Evolutionary conservation across 2,329 filamentous ascomycete genomes (phyloP), one percentile per base, ranked within the genome.

Genomic region (Trichoderma sp.): DNA sequence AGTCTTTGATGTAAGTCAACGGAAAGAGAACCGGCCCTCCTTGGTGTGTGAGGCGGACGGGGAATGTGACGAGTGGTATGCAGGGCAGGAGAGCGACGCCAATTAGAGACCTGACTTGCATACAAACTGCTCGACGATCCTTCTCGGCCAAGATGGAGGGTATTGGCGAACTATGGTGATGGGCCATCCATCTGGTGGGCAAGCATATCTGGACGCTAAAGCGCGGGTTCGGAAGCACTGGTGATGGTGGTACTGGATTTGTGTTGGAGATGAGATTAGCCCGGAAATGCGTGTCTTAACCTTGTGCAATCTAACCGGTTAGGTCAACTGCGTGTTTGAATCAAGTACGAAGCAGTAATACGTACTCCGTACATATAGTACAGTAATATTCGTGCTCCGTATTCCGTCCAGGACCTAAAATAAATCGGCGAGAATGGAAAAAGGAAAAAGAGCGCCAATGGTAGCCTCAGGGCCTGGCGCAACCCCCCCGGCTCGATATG

Each of bases 61-160:
- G 12, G 27, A 54, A 60, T 17, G 15, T 61, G 64, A 67, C 64
- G n/a, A 61, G 56, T 67, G 35, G 56, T 35, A 67, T 61, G 64
- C 64, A 67, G 64, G 53, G 56, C 56, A 67, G 60, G 50, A 57
- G 13, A 17, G 27, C 53, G 7, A 52, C 45, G 5, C 56, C 64
- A 61, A 61, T 34, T 48, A 67, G 56, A 19, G n/a, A 1, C 34
- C 48, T 54, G 53, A 48, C 64, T 67, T 67, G 56, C 64, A 61
- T 67, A 48, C 48, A 45, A 56, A 54, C 56, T 54, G 45, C n/a
- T 42, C 6, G 29, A 22, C 54, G 56, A 60, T 42, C 56, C 64
- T n/a, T 35, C 34, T 61, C 48, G 56, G 42, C 56, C 37, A 25
- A n/a, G 29, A 66, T 58, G 54, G 39, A 58, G 53, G 54, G 53